Conservation (phyloP, 2,329 filamentous ascomycete genomes). For the Aspergillus hortae region DNA sequence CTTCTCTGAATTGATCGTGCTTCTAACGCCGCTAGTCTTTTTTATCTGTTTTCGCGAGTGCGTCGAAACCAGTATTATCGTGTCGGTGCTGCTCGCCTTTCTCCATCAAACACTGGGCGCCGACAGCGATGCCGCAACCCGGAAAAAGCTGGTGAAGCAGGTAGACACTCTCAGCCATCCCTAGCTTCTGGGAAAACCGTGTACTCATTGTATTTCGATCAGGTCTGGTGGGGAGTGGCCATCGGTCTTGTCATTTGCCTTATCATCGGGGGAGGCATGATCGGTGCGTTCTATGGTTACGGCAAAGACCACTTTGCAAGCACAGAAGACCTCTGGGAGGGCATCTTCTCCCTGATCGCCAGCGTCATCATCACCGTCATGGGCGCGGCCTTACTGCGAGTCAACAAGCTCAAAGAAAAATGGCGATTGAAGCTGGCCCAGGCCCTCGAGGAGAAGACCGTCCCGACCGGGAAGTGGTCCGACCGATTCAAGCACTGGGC, state of each 20-base stretch:
- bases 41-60: constrained; percentile 87
- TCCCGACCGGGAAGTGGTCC: constrained; percentile 32
- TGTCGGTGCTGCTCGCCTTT: constrained; percentile 82
- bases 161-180: constrained; percentile 30
- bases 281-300: constrained; percentile 69
- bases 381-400: constrained; percentile 73
- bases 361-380: constrained; percentile 77
- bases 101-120: constrained; percentile 75
- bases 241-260: constrained; percentile 63
- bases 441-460: constrained; percentile 56
- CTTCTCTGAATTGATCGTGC: background rate
- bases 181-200: background rate
- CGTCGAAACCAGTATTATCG: constrained; percentile 77
- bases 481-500: constrained; percentile 57
- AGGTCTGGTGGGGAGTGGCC: constrained; percentile 67
- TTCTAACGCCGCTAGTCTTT: constrained; percentile 55
- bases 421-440: constrained; percentile 79
- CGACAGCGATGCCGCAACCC: constrained; percentile 57
- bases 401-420: constrained; percentile 80
- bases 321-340: constrained; percentile 77
- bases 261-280: constrained; percentile 62
- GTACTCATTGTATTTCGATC: constrained; percentile 2
- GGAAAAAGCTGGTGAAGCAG: constrained; percentile 67
- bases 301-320: constrained; percentile 64
- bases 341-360: constrained; percentile 71